A percentile compares a stretch with the other conserved stretches of the same genome.
Evolutionary conservation across 2,329 filamentous ascomycete genomes (phyloP).

Genomic region (Botrytis byssoidea): DNA sequence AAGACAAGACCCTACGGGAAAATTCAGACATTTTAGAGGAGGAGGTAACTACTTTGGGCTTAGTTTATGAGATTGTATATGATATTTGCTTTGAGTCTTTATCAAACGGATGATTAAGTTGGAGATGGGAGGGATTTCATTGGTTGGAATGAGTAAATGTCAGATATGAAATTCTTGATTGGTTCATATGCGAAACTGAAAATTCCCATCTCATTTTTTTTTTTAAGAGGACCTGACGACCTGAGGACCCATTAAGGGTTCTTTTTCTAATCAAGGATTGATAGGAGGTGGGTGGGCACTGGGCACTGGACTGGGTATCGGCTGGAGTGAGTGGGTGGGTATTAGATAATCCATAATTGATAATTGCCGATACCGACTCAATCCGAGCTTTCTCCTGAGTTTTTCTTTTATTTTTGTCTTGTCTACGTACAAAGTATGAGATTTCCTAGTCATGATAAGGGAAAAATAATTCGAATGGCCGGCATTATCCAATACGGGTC

Average conservation of each 20-base stretch:
- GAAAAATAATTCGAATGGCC: not conserved
- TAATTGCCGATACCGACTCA: not conserved
- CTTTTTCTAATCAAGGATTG: not conserved
- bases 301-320: not conserved
- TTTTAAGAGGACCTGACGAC: too few species aligned
- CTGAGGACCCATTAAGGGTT: not conserved
- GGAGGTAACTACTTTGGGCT: not conserved
- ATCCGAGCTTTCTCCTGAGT: slow-evolving; percentile 4
- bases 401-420: not conserved
- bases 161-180: slow-evolving; percentile 1
- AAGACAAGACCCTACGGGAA: not conserved
- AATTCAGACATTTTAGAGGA: not conserved
- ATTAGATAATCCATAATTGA: not conserved
- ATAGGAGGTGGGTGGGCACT: not conserved
- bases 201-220: slow-evolving; percentile 4
- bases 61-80: not conserved
- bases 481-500: not conserved
- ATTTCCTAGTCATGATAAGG: not conserved
- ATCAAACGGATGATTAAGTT: not conserved
- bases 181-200: slow-evolving; percentile 12
- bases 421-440: not conserved
- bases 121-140: not conserved
- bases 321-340: not conserved
- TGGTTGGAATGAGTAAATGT: not conserved
- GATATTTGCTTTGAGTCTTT: not conserved